Evolutionary conservation across 257 asterid species (phyloP), one percentile per base, ranked within the genome.

Genomic region (Solanum dulcamara): DNA sequence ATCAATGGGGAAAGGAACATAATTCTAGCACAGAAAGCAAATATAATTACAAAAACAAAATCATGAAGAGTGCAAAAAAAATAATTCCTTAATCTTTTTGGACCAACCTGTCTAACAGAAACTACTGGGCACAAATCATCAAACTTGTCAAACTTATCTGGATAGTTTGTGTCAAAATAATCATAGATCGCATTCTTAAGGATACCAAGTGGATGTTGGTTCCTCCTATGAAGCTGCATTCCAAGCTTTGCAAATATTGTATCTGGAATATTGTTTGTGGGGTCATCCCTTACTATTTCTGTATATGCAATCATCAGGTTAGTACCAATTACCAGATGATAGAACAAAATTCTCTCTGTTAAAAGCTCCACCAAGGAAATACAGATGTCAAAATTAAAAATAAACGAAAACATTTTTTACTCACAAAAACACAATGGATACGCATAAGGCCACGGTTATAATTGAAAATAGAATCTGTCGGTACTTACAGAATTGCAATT

Each of bases 201-300:
- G 84, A 96, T 96, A 86, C 99, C 97, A 84, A 96, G 93, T 20
- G 99, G 99, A 89, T 95, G 99, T 22, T 93, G 94, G 86, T 92
- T 93, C 89, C 98, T 93, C 92, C 96, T 91, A 42, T 95, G 99
- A 82, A 96, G 97, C 91, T 96, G 99, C 97, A 94, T 86, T 80
- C 98, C 99, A 44, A 96, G 96, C 92, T 96, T 96, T 28, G 96
- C 89, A 86, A 94, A 96, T 87, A 96, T 94, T 12, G 97, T 85
- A 91, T 96, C 96, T 1, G 97, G 99, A 86, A 94, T 94, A 89
- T 96, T 96, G 89, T 96, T 96, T 57, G 98, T 89, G 5, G 97
- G 97, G 83, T 96, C 99, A 91, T 96, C 97, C 93, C 90, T 92
- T 88, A 96, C 97, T 11, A 96, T 93, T 84, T 96, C 99, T 96